phyloP scores from a whole-genome alignment of 2,329 filamentous ascomycete species.

The Allantophomopsis lycopodina region DNA sequence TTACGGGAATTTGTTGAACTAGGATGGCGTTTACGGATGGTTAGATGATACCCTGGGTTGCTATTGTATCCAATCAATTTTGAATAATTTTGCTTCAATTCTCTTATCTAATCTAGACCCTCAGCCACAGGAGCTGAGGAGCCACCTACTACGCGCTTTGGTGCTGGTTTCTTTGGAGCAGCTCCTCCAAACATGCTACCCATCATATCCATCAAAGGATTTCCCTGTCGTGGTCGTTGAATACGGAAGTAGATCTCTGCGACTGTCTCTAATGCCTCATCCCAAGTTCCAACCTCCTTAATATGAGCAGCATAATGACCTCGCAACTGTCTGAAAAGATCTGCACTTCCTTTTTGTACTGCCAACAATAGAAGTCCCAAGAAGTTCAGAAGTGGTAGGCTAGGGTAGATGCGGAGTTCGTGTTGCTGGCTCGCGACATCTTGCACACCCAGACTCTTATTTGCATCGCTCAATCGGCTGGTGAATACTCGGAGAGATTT shows the following conservation, averaged over 20 bases:
- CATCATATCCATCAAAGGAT: conserved; percentile 97
- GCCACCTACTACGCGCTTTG: conserved; percentile 19
- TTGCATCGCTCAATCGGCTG: conserved; percentile 42
- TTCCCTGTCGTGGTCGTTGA: conserved; percentile 73
- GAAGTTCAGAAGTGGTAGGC: conserved; percentile 90
- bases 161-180: conserved; percentile 21
- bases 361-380: conserved; percentile 72
- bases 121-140: conserved; percentile 36
- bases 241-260: conserved; percentile 97
- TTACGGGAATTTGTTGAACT: neutral
- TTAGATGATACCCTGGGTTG: conserved; percentile 11
- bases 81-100: conserved; percentile 5
- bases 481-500: conserved; percentile 69
- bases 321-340: conserved; percentile 70
- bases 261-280: conserved; percentile 70
- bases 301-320: conserved; percentile 71
- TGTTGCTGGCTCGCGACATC: conserved; percentile 62
- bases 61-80: neutral
- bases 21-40: conserved; percentile 5
- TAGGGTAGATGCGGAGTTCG: conserved; percentile 75
- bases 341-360: conserved; percentile 61
- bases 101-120: conserved; percentile 38
- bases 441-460: conserved; percentile 54
- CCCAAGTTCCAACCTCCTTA: conserved; percentile 66
- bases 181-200: conserved; percentile 75